Base-by-base conservation (phyloP, 164 flowering plant species). In the Umbilicus rupestris region DNA sequence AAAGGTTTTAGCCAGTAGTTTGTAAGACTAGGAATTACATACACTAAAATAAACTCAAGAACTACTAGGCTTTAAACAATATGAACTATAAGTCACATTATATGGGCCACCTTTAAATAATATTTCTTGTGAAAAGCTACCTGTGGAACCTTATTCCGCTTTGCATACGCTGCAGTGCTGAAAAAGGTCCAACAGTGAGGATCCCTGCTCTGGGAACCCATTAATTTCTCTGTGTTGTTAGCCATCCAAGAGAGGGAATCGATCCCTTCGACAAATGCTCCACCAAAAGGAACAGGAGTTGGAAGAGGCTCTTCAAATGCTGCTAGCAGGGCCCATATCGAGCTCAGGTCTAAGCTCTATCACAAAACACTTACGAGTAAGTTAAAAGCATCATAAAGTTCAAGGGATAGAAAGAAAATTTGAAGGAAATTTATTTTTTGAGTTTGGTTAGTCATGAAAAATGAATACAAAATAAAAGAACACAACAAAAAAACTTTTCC, bases 251-350 rank as follows among this genome's bases (percentile, higher is more conserved):
- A 94, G 55, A 91, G 35, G 41, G 97, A 76, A 76, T 89, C 91
- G 70, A 89, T 76, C 39, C 95, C 98, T 79, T 83, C 80, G 5
- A 94, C 93, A 84, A 94, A 94, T 62, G 98, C 98, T 68, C 98
- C 98, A 77, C 88, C 96, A 72, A 94, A 89, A 31, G 82, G 78
- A 70, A 72, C 72, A 16, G 80, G 79, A 28, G 84, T 28, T 55
- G 95, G 95, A 74, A 94, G 85, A 63, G 97, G 97, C 58, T 89
- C 91, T 71, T 90, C 91, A 80, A 94, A 94, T 71, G 97, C 97
- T 39, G 95, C 93, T 62, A 94, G 87, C 70, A 90, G 93, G 28
- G 97, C 96, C 98, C 97, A 94, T 65, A 94, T 83, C 58, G 97
- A 80, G 81, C 91, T 91, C 73, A 94, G 73, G 15, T 89, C 95